Base-by-base conservation (phyloP, 805 yeast species). In the Torulaspora maleeae region DNA sequence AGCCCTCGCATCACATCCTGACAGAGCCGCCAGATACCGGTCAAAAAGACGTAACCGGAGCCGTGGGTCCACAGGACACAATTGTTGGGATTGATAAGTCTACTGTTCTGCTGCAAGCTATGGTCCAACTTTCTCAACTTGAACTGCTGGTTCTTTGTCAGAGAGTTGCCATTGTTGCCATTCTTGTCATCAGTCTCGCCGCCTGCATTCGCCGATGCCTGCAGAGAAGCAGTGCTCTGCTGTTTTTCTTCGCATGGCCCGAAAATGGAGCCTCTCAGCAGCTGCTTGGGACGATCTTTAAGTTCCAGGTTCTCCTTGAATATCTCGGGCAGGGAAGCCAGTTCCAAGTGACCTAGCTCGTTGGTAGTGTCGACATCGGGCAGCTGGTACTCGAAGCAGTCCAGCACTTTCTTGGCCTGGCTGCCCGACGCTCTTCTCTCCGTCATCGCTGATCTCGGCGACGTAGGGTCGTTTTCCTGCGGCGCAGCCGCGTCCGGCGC, bases 51-150 rank as follows among this genome's bases (percentile, higher is more conserved):
- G 60, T 81, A 82, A 0, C 96, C 95, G 2, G 93, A 80, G 52
- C 75, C 77, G 59, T 83, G 81, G 62, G 85, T 93, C 96, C 96
- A 88, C 51, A 87, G 80, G 44, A 88, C 77, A 78, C 88, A 78
- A 55, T 85, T 83, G 47, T 74, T 78, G 53, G 58, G 58, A 38
- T 61, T 63, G 40, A 64, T 55, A 24, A 61, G 49, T 24, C 50
- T 52, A 24, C 43, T 45, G 20, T 50, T 47, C 38, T 45, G 38
- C 15, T 43, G 48, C 36, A 48, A 28, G 30, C 44, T 49, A 36
- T 59, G 55, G 36, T 54, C 58, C 35, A 60, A 41, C 41, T 61
- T 62, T 24, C 53, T 54, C 40, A 60, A 41, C 41, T 58, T 58
- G 51, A 58, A 60, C 45, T 61, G 65, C 50, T 63, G 67, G 41